Evolutionary conservation across 176 grass and related monocot species (phyloP), one percentile per base, ranked within the genome.

Genomic region (Miscanthus lutarioriparius): DNA sequence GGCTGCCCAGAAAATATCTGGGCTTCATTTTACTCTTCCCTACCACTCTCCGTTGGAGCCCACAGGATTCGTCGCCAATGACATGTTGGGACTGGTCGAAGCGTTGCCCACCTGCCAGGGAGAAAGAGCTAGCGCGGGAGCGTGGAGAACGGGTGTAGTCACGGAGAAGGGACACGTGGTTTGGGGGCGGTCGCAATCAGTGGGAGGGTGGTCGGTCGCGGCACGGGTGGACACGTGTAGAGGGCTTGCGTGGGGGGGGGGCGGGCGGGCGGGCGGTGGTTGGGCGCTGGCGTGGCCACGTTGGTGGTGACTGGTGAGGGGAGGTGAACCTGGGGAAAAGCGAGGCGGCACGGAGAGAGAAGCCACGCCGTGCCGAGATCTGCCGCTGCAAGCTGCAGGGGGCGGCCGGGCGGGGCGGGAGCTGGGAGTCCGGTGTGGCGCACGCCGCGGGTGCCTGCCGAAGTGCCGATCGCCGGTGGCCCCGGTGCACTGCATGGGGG

Each of bases 211-310:
- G 80, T 83, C 88, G 84, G 88, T 74, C 84, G 80, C 70, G 37
- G 75, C 56, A 38, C 27, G 74, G 74, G 74, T 13, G 8, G 84
- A 87, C 84, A 70, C 88, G 88, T 90, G 84, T 81, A 72, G 74
- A 28, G 10, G 16, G 65, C 64, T 74, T 38, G 79, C 65, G 72
- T 78, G 36, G 44, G 64, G 64, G 8, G 11, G 5, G 3, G 8
- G 77, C 22, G 68, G 26, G 82, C 2, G 33, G 40, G 41, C 44
- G 79, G 77, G 30, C 45, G 84, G 80, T 87, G 2, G 89, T 87
- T 90, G 84, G 75, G 74, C 23, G 89, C 80, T 87, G 89, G 69
- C 89, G 80, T 90, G 84, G 89, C 89, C 89, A 87, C 84, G 84
- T 90, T 83, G 80, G 56, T 44, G 84, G 40, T 51, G 59, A 67